Conservation (phyloP, 2,329 filamentous ascomycete species). For the Fonsecaea multimorphosa region DNA sequence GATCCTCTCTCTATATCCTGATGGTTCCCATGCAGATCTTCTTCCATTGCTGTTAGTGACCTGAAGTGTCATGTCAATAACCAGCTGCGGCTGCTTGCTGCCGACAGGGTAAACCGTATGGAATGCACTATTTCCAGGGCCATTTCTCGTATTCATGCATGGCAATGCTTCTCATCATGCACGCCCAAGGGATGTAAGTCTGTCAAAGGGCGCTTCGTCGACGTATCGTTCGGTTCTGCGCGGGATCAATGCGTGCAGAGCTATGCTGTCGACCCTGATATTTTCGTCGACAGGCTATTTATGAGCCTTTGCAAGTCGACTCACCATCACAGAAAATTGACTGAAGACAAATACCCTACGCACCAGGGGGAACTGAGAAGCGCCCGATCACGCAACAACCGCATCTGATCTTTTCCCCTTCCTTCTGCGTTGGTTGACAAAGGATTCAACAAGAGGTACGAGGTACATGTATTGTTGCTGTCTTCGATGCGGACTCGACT, state of each 20-base stretch:
- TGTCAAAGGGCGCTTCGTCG: slow-evolving; percentile 6
- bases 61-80: background rate
- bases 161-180: background rate
- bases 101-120: background rate
- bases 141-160: background rate
- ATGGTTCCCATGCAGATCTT: slow-evolving; percentile 9
- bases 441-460: background rate
- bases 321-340: background rate
- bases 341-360: background rate
- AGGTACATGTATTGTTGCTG: no score
- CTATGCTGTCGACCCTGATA: background rate
- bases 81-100: background rate
- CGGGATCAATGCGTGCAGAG: background rate
- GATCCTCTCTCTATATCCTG: background rate
- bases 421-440: background rate
- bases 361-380: background rate
- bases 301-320: background rate
- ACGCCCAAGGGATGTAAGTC: background rate
- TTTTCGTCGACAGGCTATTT: background rate
- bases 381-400: background rate
- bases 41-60: background rate
- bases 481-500: background rate
- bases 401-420: background rate
- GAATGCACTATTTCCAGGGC: background rate
- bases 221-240: slow-evolving; percentile 8